These are phyloP conservation scores for Xylaria intraflava DNA, from an alignment of 495 filamentous ascomycete species.

Conservation along the genomic window DNA sequence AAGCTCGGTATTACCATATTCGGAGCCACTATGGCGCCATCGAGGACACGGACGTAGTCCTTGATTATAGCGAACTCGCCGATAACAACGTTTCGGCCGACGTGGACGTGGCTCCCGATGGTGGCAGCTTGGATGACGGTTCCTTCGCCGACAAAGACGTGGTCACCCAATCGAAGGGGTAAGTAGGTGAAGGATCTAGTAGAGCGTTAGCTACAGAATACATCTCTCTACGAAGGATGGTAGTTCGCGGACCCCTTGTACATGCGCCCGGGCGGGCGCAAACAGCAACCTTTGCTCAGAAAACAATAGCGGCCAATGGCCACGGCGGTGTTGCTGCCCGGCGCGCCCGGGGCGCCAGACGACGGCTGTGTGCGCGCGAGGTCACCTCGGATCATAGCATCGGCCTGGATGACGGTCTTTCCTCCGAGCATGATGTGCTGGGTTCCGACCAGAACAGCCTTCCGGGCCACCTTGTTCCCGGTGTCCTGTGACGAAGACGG, in stretches of 20 bases:
- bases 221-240: neutral
- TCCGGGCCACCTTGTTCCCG: constrained; percentile 95
- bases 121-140: constrained; percentile 71
- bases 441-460: constrained; percentile 81
- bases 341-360: constrained; percentile 25
- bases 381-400: constrained; percentile 88
- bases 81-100: constrained; percentile 66
- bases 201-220: neutral
- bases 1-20: constrained; percentile 90
- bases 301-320: constrained; percentile 85
- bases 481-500: constrained; percentile 59
- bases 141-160: constrained; percentile 75
- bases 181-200: constrained; percentile 60
- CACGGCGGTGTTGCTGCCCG: constrained; percentile 59
- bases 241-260: constrained; percentile 51
- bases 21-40: constrained; percentile 71
- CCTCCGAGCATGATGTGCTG: constrained; percentile 97
- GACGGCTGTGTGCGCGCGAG: constrained; percentile 53
- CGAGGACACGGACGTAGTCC: constrained; percentile 78
- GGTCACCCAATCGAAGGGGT: constrained; percentile 84
- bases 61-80: constrained; percentile 86
- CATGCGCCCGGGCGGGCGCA: constrained; percentile 71
- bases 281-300: constrained; percentile 61
- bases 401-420: constrained; percentile 86
- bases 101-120: constrained; percentile 74